Evolutionary conservation across 2,329 filamentous ascomycete species (phyloP), one percentile per base, ranked within the genome.

Genomic region (Fusarium humuli): DNA sequence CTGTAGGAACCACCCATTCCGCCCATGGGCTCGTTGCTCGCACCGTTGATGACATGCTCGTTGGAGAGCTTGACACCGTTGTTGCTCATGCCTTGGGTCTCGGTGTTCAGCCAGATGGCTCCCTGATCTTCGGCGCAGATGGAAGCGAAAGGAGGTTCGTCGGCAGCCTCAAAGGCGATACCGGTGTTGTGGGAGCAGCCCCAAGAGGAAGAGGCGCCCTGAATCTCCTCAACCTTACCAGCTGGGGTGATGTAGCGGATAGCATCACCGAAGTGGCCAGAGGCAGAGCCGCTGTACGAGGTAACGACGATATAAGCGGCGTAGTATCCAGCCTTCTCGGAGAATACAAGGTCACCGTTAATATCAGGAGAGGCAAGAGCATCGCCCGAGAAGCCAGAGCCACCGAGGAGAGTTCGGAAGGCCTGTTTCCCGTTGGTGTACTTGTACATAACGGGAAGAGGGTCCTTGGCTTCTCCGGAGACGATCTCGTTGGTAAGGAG

Each of bases 151-250:
- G 88, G 88, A 20, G 84, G 80, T 16, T 81, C 83, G 52, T 88
- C 87, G 22, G 88, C 87, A 20, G 84, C 86, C 75, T 89, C 88
- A 57, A 90, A 85, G 8, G 87, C 87, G 58, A 90, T 90, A 59
- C 88, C 88, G 2, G 87, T 90, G 79, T 90, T 90, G 82, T 90
- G 87, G 8, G 84, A 87, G 81, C 88, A 90, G 20, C 88, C 88
- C 83, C 87, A 90, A 16, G 82, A 81, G 59, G 84, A 87, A 45
- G 83, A 84, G 5, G 87, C 86, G 2, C 86, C 87, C 3, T 76
- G 50, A 63, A 89, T 88, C 13, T 77, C 80, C 69, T 85, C 78
- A 6, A 89, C 77, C 10, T 80, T 82, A 14, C 88, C 88, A 20
- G 80, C 79, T 37, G 88, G 83, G 57, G 80, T 85, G 58, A 82